Percentiles rank a stretch among this genome's conserved stretches.
phyloP scores from a whole-genome alignment of 306 rosid genomes.

The Cajanus cajan region DNA sequence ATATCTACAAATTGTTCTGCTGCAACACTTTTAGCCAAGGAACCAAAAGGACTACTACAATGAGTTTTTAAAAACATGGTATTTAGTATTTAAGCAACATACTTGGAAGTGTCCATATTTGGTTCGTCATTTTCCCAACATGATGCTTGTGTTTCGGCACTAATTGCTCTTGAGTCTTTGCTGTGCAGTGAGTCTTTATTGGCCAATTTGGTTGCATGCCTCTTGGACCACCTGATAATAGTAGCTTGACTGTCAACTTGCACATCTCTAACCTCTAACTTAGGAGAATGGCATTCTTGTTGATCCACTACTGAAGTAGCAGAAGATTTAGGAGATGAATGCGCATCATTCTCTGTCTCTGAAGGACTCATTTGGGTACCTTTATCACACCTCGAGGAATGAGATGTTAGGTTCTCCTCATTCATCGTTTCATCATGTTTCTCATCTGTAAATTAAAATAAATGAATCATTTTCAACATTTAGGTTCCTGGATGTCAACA shows the following conservation, averaged over 20 bases:
- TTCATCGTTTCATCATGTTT: slow-evolving; percentile 29
- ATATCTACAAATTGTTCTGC: background rate
- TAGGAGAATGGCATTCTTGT: slow-evolving; percentile 33
- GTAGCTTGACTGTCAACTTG: slow-evolving; percentile 63
- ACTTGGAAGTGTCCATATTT: slow-evolving; percentile 54
- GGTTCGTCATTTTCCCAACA: slow-evolving; percentile 49
- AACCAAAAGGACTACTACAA: background rate
- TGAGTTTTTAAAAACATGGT: background rate
- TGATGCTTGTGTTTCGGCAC: slow-evolving; percentile 39
- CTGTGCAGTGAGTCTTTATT: slow-evolving; percentile 27
- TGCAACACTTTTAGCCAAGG: background rate
- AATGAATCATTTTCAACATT: background rate
- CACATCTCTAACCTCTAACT: slow-evolving; percentile 69
- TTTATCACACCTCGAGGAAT: slow-evolving; percentile 50
- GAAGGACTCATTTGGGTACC: slow-evolving; percentile 64
- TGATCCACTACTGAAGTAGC: slow-evolving; percentile 38
- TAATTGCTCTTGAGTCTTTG: slow-evolving; percentile 31
- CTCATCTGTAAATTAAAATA: slow-evolving; percentile 42
- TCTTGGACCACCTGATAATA: slow-evolving; percentile 43
- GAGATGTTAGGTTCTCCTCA: slow-evolving; percentile 30
- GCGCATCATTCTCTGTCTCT: slow-evolving; percentile 33
- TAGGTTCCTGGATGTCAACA: background rate
- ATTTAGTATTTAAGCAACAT: slow-evolving; percentile 1
- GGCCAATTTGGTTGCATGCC: slow-evolving; percentile 31
- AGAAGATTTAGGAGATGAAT: slow-evolving; percentile 37